Conservation (phyloP, 805 yeast genomes). For the Ogataea wickerhamii region DNA sequence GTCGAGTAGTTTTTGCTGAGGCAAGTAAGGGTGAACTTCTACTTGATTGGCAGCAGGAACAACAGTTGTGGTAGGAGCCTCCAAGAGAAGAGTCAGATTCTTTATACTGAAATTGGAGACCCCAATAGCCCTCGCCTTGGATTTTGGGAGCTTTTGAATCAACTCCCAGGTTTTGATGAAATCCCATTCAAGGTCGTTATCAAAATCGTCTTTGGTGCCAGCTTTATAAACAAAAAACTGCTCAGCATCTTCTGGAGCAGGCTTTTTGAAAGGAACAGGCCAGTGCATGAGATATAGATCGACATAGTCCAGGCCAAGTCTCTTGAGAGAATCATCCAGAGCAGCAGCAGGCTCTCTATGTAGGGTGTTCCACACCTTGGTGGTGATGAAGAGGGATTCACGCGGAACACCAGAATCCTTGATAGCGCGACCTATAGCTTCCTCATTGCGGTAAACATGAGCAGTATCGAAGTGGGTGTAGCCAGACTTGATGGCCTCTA, state of each 20-base stretch:
- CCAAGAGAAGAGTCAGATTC: constrained; percentile 48
- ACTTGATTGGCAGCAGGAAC: constrained; percentile 44
- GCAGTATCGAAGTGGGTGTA: constrained; percentile 77
- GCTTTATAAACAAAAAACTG: constrained; percentile 15
- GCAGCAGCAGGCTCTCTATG: constrained; percentile 50
- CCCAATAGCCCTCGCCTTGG: constrained; percentile 63
- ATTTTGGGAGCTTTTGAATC: constrained; percentile 53
- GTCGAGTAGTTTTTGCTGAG: constrained; percentile 52
- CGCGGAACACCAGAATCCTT: constrained; percentile 60
- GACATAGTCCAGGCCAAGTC: constrained; percentile 69
- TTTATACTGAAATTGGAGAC: constrained; percentile 67
- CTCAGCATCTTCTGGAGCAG: constrained; percentile 30
- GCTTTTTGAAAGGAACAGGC: constrained; percentile 59
- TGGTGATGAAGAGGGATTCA: constrained; percentile 63
- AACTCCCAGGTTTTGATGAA: constrained; percentile 58
- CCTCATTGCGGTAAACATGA: constrained; percentile 60
- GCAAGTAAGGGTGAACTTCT: constrained; percentile 13
- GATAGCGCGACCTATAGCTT: constrained; percentile 54
- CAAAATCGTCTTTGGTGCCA: constrained; percentile 27
- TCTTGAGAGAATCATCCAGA: constrained; percentile 53
- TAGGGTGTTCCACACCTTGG: constrained; percentile 61
- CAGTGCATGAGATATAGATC: constrained; percentile 80
- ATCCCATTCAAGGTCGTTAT: constrained; percentile 28
- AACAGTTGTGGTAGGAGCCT: constrained; percentile 42
- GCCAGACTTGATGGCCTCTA: constrained; percentile 56